These are phyloP conservation scores for Leishmania lainsoni DNA, from an alignment of 208 protist genomes.

Conservation along the genomic window DNA sequence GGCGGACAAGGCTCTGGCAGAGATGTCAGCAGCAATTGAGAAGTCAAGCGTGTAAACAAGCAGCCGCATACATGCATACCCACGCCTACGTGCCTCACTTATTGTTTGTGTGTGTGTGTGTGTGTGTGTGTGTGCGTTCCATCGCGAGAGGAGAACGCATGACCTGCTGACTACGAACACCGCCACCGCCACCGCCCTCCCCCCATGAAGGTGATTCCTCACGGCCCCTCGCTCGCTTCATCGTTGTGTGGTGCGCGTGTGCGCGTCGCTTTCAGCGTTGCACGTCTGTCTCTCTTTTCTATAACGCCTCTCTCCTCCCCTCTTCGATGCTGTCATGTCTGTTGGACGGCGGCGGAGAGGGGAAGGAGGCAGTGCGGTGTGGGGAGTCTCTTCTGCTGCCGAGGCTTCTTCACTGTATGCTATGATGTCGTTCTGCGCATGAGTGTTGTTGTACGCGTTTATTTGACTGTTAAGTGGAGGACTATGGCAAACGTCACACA, in stretches of 20 bases:
- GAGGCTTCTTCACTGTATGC: not conserved
- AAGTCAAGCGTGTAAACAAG: slow-evolving; percentile 35
- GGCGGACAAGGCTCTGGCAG: slow-evolving; percentile 57
- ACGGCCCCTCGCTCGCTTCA: no score
- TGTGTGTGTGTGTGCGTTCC: not conserved
- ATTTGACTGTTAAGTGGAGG: not conserved
- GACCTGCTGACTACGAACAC: no score
- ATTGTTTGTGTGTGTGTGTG: not conserved
- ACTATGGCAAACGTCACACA: not conserved
- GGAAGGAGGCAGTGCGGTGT: not conserved
- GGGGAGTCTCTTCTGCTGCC: no score
- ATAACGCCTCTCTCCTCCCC: not conserved
- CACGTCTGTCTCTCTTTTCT: not conserved
- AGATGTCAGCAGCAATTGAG: slow-evolving; percentile 65
- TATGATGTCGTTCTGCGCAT: not conserved
- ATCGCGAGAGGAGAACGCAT: no score
- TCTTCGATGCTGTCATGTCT: not conserved
- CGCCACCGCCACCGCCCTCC: no score
- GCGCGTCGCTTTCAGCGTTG: not conserved
- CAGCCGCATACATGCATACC: not conserved
- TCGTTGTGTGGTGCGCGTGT: no score
- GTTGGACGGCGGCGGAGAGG: not conserved
- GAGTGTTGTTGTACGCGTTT: not conserved
- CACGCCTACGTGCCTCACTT: not conserved
- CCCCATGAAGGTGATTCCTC: no score